These are phyloP conservation scores for Quercus lobata DNA, from an alignment of 331 rosid genomes.

Conservation along the genomic window DNA sequence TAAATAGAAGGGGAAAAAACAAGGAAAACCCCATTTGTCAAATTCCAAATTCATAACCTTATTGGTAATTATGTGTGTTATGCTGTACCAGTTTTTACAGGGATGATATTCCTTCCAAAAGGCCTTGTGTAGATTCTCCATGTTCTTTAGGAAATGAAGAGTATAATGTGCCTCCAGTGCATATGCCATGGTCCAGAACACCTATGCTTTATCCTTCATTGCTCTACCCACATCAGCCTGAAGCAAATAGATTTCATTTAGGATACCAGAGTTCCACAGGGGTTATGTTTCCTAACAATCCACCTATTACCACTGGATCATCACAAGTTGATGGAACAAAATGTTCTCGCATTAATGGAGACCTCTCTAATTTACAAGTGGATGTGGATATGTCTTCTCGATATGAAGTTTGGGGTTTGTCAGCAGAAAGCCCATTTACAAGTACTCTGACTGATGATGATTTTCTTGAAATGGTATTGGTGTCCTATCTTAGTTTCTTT, in stretches of 20 bases:
- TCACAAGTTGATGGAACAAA: constrained; percentile 35
- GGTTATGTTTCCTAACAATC: constrained; percentile 22
- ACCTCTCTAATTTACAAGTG: constrained; percentile 22
- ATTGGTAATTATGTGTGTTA: constrained; percentile 11
- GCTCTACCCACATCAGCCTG: constrained; percentile 45
- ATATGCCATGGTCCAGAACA: constrained; percentile 47
- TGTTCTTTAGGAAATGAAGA: constrained; percentile 40
- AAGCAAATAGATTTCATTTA: constrained; percentile 34
- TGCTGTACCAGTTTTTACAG: constrained; percentile 34
- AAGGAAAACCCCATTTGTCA: neutral
- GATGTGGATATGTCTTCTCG: constrained; percentile 39
- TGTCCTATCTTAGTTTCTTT: constrained; percentile 8
- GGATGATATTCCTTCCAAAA: constrained; percentile 36
- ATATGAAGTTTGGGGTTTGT: constrained; percentile 39
- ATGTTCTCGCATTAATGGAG: constrained; percentile 23
- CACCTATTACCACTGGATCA: constrained; percentile 18
- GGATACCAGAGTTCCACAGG: constrained; percentile 39
- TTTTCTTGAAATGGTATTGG: constrained; percentile 62
- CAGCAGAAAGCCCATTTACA: constrained; percentile 41
- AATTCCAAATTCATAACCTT: constrained; percentile 8
- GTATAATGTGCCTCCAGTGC: constrained; percentile 27
- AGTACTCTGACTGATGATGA: constrained; percentile 58
- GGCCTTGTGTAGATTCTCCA: constrained; percentile 35
- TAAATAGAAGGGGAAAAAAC: too few relatives aligned
- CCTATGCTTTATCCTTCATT: constrained; percentile 38